phyloP scores from a whole-genome alignment of 2,329 filamentous ascomycete species.

The Penicillium polonicum region DNA sequence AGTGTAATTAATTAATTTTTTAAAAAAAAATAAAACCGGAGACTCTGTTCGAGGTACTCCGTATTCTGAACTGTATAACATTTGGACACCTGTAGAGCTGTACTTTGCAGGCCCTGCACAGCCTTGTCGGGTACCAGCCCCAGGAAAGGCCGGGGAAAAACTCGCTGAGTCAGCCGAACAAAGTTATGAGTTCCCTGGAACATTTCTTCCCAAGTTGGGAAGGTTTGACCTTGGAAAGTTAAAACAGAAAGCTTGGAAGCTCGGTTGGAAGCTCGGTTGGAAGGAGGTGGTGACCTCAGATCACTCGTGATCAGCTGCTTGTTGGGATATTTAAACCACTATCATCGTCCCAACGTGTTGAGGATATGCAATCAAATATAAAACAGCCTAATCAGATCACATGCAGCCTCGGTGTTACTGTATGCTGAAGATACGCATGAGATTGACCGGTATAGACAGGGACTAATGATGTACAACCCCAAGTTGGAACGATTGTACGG shows the following conservation, averaged over 20 bases:
- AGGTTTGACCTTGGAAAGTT: too few relatives aligned
- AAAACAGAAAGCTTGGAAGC: not conserved
- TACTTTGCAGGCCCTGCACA: not conserved
- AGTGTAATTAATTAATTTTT: not conserved
- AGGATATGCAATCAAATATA: not conserved
- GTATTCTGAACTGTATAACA: not conserved
- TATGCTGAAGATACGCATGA: not conserved
- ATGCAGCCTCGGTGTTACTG: constrained; percentile 22
- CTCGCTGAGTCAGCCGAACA: not conserved
- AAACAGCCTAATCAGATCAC: constrained; percentile 12
- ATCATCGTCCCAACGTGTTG: constrained; percentile 17
- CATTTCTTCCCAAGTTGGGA: too few relatives aligned
- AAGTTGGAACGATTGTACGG: not conserved
- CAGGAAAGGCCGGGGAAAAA: not conserved
- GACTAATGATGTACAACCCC: not conserved
- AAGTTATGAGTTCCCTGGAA: not conserved
- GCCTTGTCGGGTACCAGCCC: not conserved
- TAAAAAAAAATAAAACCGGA: not conserved
- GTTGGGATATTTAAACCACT: not conserved
- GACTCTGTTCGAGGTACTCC: not conserved
- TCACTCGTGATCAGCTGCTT: constrained; percentile 1
- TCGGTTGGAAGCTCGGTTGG: not conserved
- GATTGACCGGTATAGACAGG: not conserved
- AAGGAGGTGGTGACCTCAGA: not conserved
- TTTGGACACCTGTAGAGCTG: not conserved